These are phyloP conservation scores for Opeltia flavorubescens DNA, from an alignment of 495 filamentous ascomycete species.

Conservation along the genomic window DNA sequence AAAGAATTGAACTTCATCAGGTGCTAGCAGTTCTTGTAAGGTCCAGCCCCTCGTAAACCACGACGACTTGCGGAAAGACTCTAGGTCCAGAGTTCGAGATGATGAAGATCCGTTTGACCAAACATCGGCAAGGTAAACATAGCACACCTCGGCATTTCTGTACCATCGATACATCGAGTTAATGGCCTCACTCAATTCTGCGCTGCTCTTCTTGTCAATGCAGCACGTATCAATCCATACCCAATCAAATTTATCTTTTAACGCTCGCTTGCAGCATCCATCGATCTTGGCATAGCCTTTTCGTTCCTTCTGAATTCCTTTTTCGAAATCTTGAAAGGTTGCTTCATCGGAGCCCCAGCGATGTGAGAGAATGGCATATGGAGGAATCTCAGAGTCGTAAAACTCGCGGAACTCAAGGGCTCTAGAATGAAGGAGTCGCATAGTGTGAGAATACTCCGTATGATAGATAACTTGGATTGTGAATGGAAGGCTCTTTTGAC, in stretches of 20 bases:
- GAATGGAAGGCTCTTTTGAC: no score
- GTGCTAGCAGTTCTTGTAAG: no score
- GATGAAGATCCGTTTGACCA: no score
- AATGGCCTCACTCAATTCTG: slow-evolving; percentile 22
- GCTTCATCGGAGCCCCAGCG: slow-evolving; percentile 20
- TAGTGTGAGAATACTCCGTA: no score
- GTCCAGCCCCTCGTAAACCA: no score
- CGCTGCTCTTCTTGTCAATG: slow-evolving; percentile 21
- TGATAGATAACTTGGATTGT: no score
- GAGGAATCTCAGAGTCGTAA: slow-evolving; percentile 2
- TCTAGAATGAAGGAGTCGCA: background rate
- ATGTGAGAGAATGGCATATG: slow-evolving; percentile 23
- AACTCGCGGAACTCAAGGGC: background rate
- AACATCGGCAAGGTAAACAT: no score
- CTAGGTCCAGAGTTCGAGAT: no score
- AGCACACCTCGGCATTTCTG: no score
- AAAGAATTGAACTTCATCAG: no score
- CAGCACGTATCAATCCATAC: slow-evolving; percentile 23
- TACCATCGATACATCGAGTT: slow-evolving; percentile 31
- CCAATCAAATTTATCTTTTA: slow-evolving; percentile 2
- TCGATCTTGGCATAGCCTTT: slow-evolving; percentile 17
- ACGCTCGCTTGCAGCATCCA: slow-evolving; percentile 9
- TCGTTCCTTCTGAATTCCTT: background rate
- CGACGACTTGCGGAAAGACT: no score
- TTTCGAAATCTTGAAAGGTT: slow-evolving; percentile 16